These are phyloP conservation scores for Eucalyptus pauciflora DNA, from an alignment of 345 rosid genomes.

Conservation along the genomic window DNA sequence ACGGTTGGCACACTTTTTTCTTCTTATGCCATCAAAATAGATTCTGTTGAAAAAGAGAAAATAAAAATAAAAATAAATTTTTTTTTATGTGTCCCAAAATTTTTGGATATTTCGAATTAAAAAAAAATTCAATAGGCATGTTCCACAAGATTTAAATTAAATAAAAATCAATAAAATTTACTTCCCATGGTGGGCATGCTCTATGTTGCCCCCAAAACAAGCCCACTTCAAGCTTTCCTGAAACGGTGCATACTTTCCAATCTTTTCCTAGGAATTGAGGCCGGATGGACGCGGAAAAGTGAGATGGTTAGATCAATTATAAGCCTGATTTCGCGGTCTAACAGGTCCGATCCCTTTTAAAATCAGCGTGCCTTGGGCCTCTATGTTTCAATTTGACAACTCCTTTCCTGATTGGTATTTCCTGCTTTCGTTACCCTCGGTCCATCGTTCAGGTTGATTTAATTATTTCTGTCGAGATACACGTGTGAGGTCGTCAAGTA, in stretches of 20 bases:
- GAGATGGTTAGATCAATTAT: background rate
- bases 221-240: background rate
- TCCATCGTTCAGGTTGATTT: background rate
- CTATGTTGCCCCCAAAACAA: background rate
- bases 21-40: background rate
- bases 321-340: background rate
- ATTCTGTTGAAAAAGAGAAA: background rate
- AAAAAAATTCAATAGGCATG: background rate
- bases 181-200: background rate
- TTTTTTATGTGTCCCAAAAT: background rate
- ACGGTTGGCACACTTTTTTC: background rate
- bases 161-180: background rate
- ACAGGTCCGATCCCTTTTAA: background rate
- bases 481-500: rapidly evolving
- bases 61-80: background rate
- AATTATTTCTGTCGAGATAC: background rate
- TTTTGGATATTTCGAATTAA: background rate
- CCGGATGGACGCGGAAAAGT: background rate
- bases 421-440: background rate
- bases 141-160: background rate
- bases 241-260: background rate
- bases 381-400: background rate
- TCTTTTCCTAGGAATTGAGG: background rate
- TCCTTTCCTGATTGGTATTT: background rate
- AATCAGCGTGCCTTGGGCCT: background rate